phyloP scores from a whole-genome alignment of 2,329 filamentous ascomycete genomes.

The Exophiala phaeomuriformis region DNA sequence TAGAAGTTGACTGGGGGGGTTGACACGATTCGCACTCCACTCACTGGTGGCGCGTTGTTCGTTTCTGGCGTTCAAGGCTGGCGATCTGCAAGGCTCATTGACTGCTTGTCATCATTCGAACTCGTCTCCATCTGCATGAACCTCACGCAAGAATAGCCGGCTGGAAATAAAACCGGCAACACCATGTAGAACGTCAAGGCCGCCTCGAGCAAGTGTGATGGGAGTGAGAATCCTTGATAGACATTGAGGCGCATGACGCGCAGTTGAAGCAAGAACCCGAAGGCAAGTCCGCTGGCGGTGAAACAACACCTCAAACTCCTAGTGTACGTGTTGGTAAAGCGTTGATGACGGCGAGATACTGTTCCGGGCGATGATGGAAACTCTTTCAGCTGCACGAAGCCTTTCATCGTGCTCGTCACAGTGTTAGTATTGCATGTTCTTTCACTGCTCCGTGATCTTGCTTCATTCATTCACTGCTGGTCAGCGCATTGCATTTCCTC shows the following conservation, averaged over 20 bases:
- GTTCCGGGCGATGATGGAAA: too few species aligned
- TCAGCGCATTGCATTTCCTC: not conserved
- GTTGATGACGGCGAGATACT: not conserved
- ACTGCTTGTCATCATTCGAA: not conserved
- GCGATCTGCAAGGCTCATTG: slow-evolving; percentile 4
- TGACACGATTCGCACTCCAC: not conserved
- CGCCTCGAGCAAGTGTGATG: not conserved
- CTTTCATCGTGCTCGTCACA: not conserved
- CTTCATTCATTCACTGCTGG: not conserved
- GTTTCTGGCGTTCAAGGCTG: slow-evolving; percentile 2
- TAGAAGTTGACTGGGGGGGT: slow-evolving; percentile 1
- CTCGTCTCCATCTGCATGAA: not conserved
- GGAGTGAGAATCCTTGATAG: not conserved
- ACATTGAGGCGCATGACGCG: not conserved
- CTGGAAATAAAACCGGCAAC: not conserved
- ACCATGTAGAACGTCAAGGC: not conserved
- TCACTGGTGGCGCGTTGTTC: slow-evolving; percentile 1
- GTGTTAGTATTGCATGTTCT: not conserved
- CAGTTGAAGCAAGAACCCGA: slow-evolving; percentile 8
- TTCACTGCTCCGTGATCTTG: not conserved
- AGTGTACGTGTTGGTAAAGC: slow-evolving; percentile 5
- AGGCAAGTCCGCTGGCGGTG: slow-evolving; percentile 11
- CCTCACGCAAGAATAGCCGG: not conserved
- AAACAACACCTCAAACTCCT: slow-evolving; percentile 23
- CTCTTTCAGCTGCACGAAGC: not conserved